These are phyloP conservation scores for Podosphaera aphanis DNA, from an alignment of 2,329 filamentous ascomycete genomes.

Conservation along the genomic window DNA sequence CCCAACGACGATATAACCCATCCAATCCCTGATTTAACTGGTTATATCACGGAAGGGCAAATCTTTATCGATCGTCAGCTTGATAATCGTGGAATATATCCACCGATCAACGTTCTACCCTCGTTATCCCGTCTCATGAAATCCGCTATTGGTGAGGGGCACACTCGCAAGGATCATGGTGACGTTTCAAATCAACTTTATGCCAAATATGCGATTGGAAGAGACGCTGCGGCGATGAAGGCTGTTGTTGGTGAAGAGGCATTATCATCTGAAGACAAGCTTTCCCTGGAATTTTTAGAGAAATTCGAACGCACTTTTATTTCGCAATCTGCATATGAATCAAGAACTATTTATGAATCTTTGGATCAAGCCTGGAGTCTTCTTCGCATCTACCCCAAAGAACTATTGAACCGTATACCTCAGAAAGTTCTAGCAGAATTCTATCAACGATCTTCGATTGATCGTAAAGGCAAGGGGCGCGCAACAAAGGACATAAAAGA, in stretches of 20 bases:
- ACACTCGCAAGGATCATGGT: conserved; percentile 88
- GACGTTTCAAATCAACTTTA: conserved; percentile 99
- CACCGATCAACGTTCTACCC: conserved; percentile 93
- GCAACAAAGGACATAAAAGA: conserved; percentile 22
- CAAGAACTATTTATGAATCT: conserved; percentile 74
- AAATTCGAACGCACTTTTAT: conserved; percentile 97
- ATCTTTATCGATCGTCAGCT: conserved; percentile 91
- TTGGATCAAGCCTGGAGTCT: conserved; percentile 91
- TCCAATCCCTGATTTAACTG: conserved; percentile 93
- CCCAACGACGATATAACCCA: conserved; percentile 99
- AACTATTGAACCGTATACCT: conserved; percentile 85
- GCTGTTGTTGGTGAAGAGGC: conserved; percentile 97
- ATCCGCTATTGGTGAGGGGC: conserved; percentile 92
- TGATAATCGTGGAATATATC: conserved; percentile 92
- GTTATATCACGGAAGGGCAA: conserved; percentile 97
- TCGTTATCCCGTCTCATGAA: conserved; percentile 99
- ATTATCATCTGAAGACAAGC: conserved; percentile 83
- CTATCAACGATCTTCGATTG: conserved; percentile 45
- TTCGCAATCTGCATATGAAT: conserved; percentile 75
- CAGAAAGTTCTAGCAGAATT: conserved; percentile 64
- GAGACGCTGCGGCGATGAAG: conserved; percentile 97
- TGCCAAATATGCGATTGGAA: conserved; percentile 97
- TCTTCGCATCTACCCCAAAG: conserved; percentile 92
- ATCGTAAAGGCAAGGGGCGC: conserved; percentile 39
- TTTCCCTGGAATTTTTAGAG: conserved; percentile 91